Percentiles rank a stretch among this genome's conserved stretches.
Conservation (phyloP, 148 eudicot genomes). For the Amaranthus hypochondriacus region DNA sequence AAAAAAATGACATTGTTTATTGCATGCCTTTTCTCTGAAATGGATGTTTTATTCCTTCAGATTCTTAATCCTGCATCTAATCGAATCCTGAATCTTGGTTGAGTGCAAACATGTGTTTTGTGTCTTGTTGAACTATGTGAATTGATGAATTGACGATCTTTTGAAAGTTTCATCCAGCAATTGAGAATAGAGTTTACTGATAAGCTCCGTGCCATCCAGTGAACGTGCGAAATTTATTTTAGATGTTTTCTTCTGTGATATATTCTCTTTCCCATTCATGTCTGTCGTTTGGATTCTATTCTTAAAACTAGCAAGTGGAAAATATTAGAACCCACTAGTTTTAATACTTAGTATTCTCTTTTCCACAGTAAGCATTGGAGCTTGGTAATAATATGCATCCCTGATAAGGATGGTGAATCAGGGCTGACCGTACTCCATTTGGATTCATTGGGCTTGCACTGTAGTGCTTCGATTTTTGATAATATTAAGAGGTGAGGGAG, state of each 20-base stretch:
- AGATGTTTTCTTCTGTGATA: background rate
- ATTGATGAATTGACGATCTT: background rate
- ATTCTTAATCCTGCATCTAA: no score
- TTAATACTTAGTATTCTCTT: slow-evolving; percentile 5
- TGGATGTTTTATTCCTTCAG: no score
- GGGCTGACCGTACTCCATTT: slow-evolving; percentile 79
- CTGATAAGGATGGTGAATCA: slow-evolving; percentile 57
- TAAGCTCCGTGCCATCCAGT: background rate
- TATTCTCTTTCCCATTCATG: background rate
- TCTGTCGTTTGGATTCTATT: background rate
- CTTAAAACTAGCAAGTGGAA: background rate
- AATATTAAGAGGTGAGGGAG: slow-evolving; percentile 54
- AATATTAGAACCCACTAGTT: background rate
- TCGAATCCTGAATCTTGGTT: background rate
- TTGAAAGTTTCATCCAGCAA: background rate
- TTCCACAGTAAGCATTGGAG: slow-evolving; percentile 85
- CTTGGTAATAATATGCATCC: slow-evolving; percentile 79
- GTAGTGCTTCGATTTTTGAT: slow-evolving; percentile 42
- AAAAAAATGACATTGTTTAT: no score
- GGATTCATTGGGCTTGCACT: slow-evolving; percentile 82
- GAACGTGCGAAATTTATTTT: background rate
- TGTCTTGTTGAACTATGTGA: background rate
- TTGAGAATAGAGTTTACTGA: background rate
- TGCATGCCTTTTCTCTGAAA: no score
- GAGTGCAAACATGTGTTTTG: background rate